These are phyloP conservation scores for Lichina pygmaea DNA, from an alignment of 495 filamentous ascomycete genomes.

Conservation along the genomic window DNA sequence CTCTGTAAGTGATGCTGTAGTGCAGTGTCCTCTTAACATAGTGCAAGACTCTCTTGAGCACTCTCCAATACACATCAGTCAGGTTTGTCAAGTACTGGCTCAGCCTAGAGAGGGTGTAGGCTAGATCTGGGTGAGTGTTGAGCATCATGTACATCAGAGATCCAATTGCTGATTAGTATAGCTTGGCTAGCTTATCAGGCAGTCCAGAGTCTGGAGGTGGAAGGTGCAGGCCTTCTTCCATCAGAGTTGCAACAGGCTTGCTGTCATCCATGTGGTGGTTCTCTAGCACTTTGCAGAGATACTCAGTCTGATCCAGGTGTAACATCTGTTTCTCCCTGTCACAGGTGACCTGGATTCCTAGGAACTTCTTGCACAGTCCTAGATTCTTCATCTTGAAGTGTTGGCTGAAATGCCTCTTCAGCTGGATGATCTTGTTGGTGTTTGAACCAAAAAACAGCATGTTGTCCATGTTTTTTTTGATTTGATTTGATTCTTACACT, in stretches of 20 bases:
- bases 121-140: not conserved
- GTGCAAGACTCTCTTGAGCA: not conserved
- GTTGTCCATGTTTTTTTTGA: conserved; percentile 2
- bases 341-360: not conserved
- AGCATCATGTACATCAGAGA: not conserved
- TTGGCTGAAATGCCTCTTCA: conserved; percentile 3
- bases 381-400: not conserved
- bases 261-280: no score
- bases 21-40: not conserved
- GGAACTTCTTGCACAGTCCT: not conserved
- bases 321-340: not conserved
- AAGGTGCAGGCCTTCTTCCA: not conserved
- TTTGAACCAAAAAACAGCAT: not conserved
- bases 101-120: not conserved
- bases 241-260: no score
- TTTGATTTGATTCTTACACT: no score
- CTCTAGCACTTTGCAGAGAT: not conserved
- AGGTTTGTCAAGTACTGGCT: not conserved
- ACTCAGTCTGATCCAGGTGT: not conserved
- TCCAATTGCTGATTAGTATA: not conserved
- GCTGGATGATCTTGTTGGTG: not conserved
- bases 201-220: not conserved
- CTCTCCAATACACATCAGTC: not conserved
- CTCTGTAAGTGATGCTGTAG: not conserved
- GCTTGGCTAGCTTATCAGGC: not conserved